phyloP scores from a whole-genome alignment of 2,329 filamentous ascomycete species.

The Clarireedia paspali region DNA sequence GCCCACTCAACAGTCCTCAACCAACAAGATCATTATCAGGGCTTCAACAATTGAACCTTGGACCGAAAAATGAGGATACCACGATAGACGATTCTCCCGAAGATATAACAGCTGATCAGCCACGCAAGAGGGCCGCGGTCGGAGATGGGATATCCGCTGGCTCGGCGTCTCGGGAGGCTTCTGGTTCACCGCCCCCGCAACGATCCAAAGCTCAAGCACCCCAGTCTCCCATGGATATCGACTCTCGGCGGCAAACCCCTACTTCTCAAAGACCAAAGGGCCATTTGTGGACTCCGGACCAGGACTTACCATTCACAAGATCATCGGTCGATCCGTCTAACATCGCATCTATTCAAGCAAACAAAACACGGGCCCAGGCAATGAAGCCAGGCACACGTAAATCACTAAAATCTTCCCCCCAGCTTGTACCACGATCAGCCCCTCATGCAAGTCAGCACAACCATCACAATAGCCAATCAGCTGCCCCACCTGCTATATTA shows the following conservation, averaged over 20 bases:
- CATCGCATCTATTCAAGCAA: constrained; percentile 20
- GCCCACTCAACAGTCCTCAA: constrained; percentile 9
- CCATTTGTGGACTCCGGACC: constrained; percentile 24
- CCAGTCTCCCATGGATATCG: constrained; percentile 9
- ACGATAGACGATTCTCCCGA: constrained; percentile 17
- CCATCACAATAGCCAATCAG: neutral
- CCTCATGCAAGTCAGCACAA: neutral
- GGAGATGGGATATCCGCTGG: constrained; percentile 26
- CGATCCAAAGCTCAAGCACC: constrained; percentile 15
- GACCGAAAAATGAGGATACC: constrained; percentile 14
- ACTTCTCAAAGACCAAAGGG: constrained; percentile 16
- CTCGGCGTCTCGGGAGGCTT: constrained; percentile 19
- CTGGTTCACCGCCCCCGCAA: constrained; percentile 18
- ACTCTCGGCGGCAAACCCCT: constrained; percentile 9
- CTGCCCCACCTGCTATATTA: neutral
- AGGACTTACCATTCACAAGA: constrained; percentile 14
- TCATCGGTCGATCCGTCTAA: constrained; percentile 23
- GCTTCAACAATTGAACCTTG: constrained; percentile 18
- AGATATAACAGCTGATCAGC: constrained; percentile 15
- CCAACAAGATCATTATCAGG: constrained; percentile 14
- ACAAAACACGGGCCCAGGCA: constrained; percentile 16
- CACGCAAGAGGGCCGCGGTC: constrained; percentile 22
- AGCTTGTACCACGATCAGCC: neutral
- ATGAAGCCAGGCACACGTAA: constrained; percentile 15
- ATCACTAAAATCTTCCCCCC: constrained; percentile 5